Percentiles rank a stretch among this genome's conserved stretches.
Conservation (phyloP, 78 protist genomes). For the Parvularia atlantis region DNA sequence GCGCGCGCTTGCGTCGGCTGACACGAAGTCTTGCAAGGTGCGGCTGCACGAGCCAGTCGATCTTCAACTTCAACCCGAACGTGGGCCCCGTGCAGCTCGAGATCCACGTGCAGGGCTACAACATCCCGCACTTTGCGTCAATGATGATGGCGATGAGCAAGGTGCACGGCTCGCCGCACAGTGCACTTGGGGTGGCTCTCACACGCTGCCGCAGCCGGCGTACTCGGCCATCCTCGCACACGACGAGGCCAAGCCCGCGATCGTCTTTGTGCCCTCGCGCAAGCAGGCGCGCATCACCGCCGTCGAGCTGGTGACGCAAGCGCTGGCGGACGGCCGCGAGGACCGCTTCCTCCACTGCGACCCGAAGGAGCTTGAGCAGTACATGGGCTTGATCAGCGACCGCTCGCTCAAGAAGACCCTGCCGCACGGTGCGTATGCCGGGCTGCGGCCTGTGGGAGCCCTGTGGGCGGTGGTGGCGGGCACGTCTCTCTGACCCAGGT, state of each 20-base stretch:
- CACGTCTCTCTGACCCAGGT: too few relatives aligned
- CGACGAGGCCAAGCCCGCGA: slow-evolving; percentile 47
- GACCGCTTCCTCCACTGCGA: slow-evolving; percentile 26
- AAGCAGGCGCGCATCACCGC: slow-evolving; percentile 53
- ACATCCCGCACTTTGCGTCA: not conserved
- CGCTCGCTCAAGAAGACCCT: too few relatives aligned
- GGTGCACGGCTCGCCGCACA: too few relatives aligned
- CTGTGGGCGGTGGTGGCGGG: not conserved
- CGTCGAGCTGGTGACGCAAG: slow-evolving; percentile 51
- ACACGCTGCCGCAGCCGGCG: slow-evolving; percentile 74
- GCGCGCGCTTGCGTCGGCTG: too few relatives aligned
- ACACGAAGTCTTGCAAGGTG: too few relatives aligned
- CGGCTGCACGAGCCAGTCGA: too few relatives aligned
- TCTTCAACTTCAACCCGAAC: slow-evolving; percentile 88
- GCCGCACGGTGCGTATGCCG: not conserved
- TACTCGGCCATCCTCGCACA: slow-evolving; percentile 44
- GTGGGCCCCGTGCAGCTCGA: slow-evolving; percentile 94
- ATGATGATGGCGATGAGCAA: slow-evolving; percentile 71
- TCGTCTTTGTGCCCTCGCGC: slow-evolving; percentile 76
- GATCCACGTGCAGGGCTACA: slow-evolving; percentile 54
- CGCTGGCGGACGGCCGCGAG: slow-evolving; percentile 44
- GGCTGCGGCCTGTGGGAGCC: not conserved
- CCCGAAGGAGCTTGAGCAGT: not conserved
- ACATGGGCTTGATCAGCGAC: not conserved
- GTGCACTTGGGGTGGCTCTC: too few relatives aligned